A percentile compares a stretch with the other conserved stretches of the same genome.
Evolutionary conservation across 2,329 filamentous ascomycete species (phyloP).

Genomic region (Bretziella fagacearum): DNA sequence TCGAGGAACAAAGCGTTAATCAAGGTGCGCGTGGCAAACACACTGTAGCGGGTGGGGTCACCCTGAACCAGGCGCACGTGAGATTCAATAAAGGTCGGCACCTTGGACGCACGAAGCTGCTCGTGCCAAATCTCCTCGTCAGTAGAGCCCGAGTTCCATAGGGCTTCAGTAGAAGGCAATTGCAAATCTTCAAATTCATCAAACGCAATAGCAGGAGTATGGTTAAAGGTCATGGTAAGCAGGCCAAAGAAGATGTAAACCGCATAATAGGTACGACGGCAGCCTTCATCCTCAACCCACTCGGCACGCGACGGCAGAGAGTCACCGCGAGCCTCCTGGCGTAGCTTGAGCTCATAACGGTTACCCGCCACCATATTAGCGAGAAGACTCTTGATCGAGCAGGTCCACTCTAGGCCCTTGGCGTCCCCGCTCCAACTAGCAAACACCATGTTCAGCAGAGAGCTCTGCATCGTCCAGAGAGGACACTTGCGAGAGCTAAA

Average conservation of each 20-base stretch:
- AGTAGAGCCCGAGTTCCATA: constrained; percentile 73
- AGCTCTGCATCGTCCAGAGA: constrained; percentile 95
- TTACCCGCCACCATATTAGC: constrained; percentile 99
- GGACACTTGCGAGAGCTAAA: constrained; percentile 97
- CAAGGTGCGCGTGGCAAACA: constrained; percentile 93
- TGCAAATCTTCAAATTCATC: constrained; percentile 92
- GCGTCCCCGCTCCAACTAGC: constrained; percentile 98
- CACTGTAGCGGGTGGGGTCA: constrained; percentile 78
- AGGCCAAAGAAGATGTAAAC: constrained; percentile 99
- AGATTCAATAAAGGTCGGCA: constrained; percentile 79
- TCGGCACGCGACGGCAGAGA: constrained; percentile 62
- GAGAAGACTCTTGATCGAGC: constrained; percentile 93
- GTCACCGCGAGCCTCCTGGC: constrained; percentile 70
- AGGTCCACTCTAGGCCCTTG: constrained; percentile 95
- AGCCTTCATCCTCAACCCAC: constrained; percentile 95
- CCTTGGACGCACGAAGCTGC: constrained; percentile 45
- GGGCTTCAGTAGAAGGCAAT: constrained; percentile 77
- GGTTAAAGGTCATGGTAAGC: constrained; percentile 88
- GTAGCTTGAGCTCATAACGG: constrained; percentile 85
- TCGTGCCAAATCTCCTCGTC: constrained; percentile 79
- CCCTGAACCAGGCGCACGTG: constrained; percentile 94
- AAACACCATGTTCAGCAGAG: constrained; percentile 95
- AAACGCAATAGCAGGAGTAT: constrained; percentile 94
- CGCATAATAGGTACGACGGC: constrained; percentile 89
- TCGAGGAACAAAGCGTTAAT: constrained; percentile 97